A percentile compares a stretch with the other conserved stretches of the same genome.
phyloP scores from a whole-genome alignment of 495 filamentous ascomycete genomes.

The Mytilinidion resinicola region DNA sequence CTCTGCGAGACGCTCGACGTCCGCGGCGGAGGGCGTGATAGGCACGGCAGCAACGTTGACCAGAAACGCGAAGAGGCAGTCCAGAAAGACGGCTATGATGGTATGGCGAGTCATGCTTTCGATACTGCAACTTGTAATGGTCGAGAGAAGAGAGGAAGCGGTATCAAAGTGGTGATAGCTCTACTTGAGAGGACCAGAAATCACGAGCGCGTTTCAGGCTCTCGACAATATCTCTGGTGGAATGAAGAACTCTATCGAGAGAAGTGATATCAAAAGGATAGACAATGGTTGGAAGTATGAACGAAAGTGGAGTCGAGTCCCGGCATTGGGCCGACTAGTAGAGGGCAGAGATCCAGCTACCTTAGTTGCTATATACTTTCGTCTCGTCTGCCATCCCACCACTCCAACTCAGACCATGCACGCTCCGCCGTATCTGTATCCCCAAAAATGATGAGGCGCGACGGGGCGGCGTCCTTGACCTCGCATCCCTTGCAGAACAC shows the following conservation, averaged over 20 bases:
- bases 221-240: conserved; percentile 7
- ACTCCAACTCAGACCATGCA: too few species aligned
- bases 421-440: too few species aligned
- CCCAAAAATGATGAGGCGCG: too few species aligned
- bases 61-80: conserved; percentile 4
- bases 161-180: conserved; percentile 5
- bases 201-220: neutral
- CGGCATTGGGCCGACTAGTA: neutral
- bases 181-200: conserved; percentile 4
- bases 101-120: neutral
- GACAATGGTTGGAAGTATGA: neutral
- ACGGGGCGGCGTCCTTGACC: too few species aligned
- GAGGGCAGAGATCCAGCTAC: neutral
- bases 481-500: too few species aligned
- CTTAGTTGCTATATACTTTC: neutral
- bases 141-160: neutral
- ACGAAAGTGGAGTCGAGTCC: neutral
- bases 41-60: conserved; percentile 7
- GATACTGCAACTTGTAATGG: too few species aligned
- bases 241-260: conserved; percentile 10
- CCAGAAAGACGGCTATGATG: neutral
- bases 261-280: conserved; percentile 7
- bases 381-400: too few species aligned
- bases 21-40: conserved; percentile 19
- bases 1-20: conserved; percentile 12